phyloP scores from a whole-genome alignment of 2,329 filamentous ascomycete genomes.

The Fusarium coffeatum region DNA sequence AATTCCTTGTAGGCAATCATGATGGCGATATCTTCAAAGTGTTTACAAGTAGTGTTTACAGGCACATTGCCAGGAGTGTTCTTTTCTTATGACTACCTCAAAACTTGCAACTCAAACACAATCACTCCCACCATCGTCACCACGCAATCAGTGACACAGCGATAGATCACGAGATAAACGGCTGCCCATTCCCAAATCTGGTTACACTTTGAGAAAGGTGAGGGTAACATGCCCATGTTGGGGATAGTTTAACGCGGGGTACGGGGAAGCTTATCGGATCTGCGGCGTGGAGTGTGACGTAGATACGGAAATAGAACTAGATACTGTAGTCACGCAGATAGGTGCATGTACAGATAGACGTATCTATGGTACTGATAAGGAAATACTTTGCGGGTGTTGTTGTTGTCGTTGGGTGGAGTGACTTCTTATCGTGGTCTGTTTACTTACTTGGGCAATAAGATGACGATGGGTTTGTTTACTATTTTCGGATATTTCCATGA shows the following conservation, averaged over 20 bases:
- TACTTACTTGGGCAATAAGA: not conserved
- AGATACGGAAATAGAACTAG: not conserved
- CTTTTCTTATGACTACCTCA: constrained; percentile 30
- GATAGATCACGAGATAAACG: constrained; percentile 18
- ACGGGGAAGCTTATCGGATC: constrained; percentile 33
- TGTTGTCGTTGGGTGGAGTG: not conserved
- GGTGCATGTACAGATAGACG: not conserved
- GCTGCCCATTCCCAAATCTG: constrained; percentile 17
- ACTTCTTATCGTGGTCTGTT: not conserved
- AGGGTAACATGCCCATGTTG: constrained; percentile 37
- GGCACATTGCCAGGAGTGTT: constrained; percentile 6
- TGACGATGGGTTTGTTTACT: not conserved
- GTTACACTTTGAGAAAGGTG: constrained; percentile 28
- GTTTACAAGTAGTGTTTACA: not conserved
- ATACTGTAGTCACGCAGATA: not conserved
- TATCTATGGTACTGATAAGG: constrained; percentile 10
- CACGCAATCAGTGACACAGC: not conserved
- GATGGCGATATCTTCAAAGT: not conserved
- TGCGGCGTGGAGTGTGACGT: constrained; percentile 19
- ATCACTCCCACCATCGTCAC: not conserved
- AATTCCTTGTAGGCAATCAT: constrained; percentile 31
- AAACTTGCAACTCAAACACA: not conserved
- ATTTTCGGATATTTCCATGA: not conserved
- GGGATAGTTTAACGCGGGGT: constrained; percentile 36
- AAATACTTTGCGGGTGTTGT: constrained; percentile 17